These are phyloP conservation scores for Gossypium bickii DNA, from an alignment of 345 rosid genomes.

Conservation along the genomic window DNA sequence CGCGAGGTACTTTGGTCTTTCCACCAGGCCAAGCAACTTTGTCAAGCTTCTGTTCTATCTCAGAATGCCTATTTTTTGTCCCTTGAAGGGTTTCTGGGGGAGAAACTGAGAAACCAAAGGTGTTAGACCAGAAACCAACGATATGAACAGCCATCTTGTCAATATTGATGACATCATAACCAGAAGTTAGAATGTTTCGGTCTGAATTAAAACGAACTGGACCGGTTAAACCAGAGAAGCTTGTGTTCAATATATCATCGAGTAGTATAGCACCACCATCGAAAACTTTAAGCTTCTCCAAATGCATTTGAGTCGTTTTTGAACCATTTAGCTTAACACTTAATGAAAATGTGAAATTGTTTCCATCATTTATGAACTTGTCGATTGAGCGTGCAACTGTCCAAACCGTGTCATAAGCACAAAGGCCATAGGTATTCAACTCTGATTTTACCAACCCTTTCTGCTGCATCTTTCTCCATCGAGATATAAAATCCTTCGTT, in stretches of 20 bases:
- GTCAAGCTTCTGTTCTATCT: constrained; percentile 42
- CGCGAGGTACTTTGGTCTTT: constrained; percentile 59
- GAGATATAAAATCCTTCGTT: constrained; percentile 41
- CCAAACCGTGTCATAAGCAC: constrained; percentile 93
- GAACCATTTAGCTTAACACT: constrained; percentile 29
- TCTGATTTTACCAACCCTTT: constrained; percentile 37
- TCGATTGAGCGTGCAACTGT: constrained; percentile 56
- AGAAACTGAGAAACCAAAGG: constrained; percentile 47
- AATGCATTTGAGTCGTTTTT: constrained; percentile 29
- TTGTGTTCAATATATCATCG: constrained; percentile 43
- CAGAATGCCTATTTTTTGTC: constrained; percentile 24
- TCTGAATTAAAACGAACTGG: constrained; percentile 50
- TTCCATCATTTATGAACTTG: constrained; percentile 40
- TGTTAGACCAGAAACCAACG: constrained; percentile 71
- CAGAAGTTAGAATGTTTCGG: constrained; percentile 39
- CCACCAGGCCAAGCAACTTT: constrained; percentile 83
- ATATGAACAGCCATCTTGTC: constrained; percentile 32
- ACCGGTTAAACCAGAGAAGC: constrained; percentile 77
- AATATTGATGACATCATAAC: constrained; percentile 76
- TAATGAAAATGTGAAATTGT: constrained; percentile 54
- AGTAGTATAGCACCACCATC: constrained; percentile 49
- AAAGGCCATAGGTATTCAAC: constrained; percentile 58
- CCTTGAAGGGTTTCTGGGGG: constrained; percentile 38
- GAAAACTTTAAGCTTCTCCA: constrained; percentile 56
- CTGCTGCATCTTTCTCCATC: constrained; percentile 47